phyloP scores from a whole-genome alignment of 1,139 yeast genomes.

The Pichia inconspicua region DNA sequence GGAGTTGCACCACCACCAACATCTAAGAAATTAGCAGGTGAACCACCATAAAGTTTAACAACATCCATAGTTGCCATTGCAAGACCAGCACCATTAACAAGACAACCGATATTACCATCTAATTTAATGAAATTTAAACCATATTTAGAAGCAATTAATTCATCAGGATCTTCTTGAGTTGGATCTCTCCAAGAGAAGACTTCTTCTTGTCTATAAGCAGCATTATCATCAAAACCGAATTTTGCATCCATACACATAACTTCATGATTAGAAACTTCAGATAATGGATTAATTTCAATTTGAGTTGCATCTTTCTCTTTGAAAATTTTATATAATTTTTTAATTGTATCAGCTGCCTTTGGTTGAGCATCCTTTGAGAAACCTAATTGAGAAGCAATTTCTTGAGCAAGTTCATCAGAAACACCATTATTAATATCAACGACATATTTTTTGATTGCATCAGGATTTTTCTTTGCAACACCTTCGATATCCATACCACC shows the following conservation, averaged over 20 bases:
- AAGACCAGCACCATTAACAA: conserved; percentile 98
- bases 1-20: conserved; percentile 99
- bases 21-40: conserved; percentile 98
- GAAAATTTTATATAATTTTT: conserved; percentile 84
- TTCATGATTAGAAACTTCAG: conserved; percentile 84
- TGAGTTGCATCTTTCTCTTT: conserved; percentile 92
- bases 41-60: conserved; percentile 96
- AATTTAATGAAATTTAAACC: conserved; percentile 95
- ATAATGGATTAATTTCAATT: conserved; percentile 96
- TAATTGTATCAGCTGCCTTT: conserved; percentile 81
- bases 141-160: conserved; percentile 82
- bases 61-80: conserved; percentile 99
- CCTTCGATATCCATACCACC: conserved; percentile 99
- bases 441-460: conserved; percentile 84
- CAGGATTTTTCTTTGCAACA: conserved; percentile 88
- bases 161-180: conserved; percentile 97
- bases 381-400: conserved; percentile 75
- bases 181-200: conserved; percentile 95
- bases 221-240: conserved; percentile 96
- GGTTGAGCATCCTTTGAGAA: conserved; percentile 72
- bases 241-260: conserved; percentile 99
- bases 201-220: conserved; percentile 89
- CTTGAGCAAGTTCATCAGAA: conserved; percentile 65
- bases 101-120: conserved; percentile 97
- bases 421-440: conserved; percentile 75